Evolutionary conservation across 768 basidiomycete genomes (phyloP), one percentile per base, ranked within the genome.

Genomic region (Inosperma sp.): DNA sequence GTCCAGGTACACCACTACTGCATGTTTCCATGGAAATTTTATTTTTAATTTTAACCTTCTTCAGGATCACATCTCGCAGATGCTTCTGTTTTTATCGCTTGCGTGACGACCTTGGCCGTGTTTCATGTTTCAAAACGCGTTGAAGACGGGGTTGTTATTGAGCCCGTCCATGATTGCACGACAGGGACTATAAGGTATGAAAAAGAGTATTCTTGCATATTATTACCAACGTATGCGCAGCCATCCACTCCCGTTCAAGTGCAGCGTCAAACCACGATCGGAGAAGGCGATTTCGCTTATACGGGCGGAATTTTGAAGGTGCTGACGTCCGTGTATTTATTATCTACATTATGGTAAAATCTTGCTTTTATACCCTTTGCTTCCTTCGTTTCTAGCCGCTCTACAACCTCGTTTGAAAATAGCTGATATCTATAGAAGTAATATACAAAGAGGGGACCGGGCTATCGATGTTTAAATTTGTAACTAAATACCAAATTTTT

Each of bases 191-290:
- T 85, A 56, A 84, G 82, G 83, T 77, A 56, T 55, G 60, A 46
- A 13, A 22, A 25, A 6, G 7, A 22, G 14, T 34, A 36, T 42
- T 29, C 29, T 10, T 19, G 26, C 31, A 56, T 31, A n/a, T 14
- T 12, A 23, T 42, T 41, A 40, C 41, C 33, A 17, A 51, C 48
- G 41, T 10, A 44, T 22, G 57, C n/a, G 39, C 51, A 75, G 83
- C 59, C 83, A 83, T 55, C 83, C 82, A 4, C 78, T 76, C 55
- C 77, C 83, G 14, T 84, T 81, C 68, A 74, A 76, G 56, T 84
- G 83, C 56, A 63, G 70, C 16, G 73, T 84, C 55, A 78, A 69
- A 58, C 82, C 83, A n/a, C 77, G 83, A 17, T 83, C 80, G 3
- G 74, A 76, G 46, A 78, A 74, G 57, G 78, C 82, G 9, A 59